Base-by-base conservation (phyloP, 2,329 filamentous ascomycete species). In the Cercospora sp. region DNA sequence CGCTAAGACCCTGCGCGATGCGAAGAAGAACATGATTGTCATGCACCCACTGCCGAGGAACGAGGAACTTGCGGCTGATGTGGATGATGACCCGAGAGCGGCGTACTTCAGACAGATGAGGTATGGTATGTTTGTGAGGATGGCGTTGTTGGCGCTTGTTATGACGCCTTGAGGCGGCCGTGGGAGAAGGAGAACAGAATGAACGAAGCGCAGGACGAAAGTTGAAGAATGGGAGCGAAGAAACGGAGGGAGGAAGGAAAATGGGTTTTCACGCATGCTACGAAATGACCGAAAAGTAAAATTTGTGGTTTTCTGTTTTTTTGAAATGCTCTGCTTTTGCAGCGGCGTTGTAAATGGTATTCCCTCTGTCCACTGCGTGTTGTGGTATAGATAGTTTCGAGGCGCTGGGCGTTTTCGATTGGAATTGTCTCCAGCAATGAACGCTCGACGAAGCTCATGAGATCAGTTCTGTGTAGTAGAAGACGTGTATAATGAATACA, bases 41-140 rank as follows among this genome's bases (percentile, higher is more conserved):
- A 89, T 99, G 89, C 95, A 99, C 82, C 95, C 95, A 67, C 85
- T 99, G 77, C 95, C 95, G 49, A 88, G 95, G 77, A 98, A 98
- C 78, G 89, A 91, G 73, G 95, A 99, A 86, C 90, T 99, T 78
- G 89, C 90, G 37, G 93, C 96, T 82, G 95, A 99, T 84, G 93
- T 99, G 60, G 95, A 99, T 82, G 97, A 96, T 83, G 95, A 99
- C 83, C 93, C 96, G 79, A 85, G 95, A 75, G 95, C 95, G 68
- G 94, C 95, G 66, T 99, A 99, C 85, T 99, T 99, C 83, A 89
- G 95, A 91, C 95, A 99, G 91, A 97, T 97, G 94, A 89, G 91
- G 82, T 97, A 98, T 83, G 95, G 95, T 75, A 88, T 99, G 76
- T 98, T 97, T 86, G 96, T 92, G 81, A 91, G 95, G 80, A 99